A percentile compares a stretch with the other conserved stretches of the same genome.
Conservation (phyloP, 2,329 filamentous ascomycete genomes). For the Cytospora leucostoma region DNA sequence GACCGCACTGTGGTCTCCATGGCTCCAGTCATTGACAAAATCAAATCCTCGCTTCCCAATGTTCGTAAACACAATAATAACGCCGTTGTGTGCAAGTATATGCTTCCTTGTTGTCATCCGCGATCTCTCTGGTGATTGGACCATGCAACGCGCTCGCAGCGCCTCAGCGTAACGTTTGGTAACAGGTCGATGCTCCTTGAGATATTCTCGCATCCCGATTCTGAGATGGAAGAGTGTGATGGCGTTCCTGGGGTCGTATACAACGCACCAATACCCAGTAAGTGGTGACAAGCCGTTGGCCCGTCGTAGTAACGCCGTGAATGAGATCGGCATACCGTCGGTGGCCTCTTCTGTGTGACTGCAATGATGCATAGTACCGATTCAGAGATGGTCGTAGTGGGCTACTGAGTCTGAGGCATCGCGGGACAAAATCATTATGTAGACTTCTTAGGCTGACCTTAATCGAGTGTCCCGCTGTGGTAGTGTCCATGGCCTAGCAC, state of each 20-base stretch:
- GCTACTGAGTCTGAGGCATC: background rate
- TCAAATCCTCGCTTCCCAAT: background rate
- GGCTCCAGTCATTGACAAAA: constrained; percentile 4
- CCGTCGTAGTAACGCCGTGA: background rate
- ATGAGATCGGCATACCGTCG: background rate
- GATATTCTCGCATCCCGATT: background rate
- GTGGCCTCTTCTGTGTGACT: background rate
- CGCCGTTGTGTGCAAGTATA: background rate
- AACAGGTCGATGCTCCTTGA: background rate
- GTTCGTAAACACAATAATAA: background rate
- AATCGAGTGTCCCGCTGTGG: constrained; percentile 52
- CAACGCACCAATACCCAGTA: background rate
- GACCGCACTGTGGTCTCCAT: background rate
- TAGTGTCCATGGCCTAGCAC: constrained; percentile 69
- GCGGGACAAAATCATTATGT: background rate
- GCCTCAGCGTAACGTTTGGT: background rate
- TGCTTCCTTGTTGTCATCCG: background rate
- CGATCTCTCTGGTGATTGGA: background rate
- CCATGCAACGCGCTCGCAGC: background rate
- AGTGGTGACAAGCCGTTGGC: background rate
- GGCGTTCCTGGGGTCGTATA: background rate
- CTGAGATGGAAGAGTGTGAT: background rate
- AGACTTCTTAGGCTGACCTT: constrained; percentile 9
- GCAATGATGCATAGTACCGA: background rate
- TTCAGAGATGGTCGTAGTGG: background rate